Evolutionary conservation across 345 rosid genomes (phyloP).

Genomic region (Odontarrhena argentea): DNA sequence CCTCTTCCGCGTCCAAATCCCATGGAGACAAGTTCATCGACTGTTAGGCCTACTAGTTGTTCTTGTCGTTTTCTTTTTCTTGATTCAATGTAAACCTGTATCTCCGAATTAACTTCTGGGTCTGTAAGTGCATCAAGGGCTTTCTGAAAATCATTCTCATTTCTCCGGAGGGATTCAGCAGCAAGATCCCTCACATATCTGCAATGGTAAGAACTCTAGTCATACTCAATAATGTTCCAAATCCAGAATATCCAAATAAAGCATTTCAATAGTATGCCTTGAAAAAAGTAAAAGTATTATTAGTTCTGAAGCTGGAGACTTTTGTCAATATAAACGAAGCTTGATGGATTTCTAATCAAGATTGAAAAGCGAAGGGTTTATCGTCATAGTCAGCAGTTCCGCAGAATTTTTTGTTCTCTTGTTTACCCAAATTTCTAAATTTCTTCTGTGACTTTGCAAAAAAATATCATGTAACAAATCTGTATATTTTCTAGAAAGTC

Average conservation of each 20-base stretch:
- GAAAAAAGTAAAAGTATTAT: neutral
- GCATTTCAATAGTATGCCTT: neutral
- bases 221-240: neutral
- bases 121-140: slow-evolving; percentile 90
- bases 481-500: too few species aligned
- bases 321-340: neutral
- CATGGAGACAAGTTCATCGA: slow-evolving; percentile 76
- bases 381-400: neutral
- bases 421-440: neutral
- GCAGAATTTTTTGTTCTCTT: neutral
- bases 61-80: slow-evolving; percentile 69
- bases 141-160: slow-evolving; percentile 76
- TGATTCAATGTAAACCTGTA: slow-evolving; percentile 73
- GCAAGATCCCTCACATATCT: slow-evolving; percentile 85
- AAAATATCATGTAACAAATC: neutral
- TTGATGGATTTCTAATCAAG: slow-evolving; percentile 4
- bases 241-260: neutral
- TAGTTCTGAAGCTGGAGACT: slow-evolving; percentile 1
- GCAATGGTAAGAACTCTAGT: slow-evolving; percentile 36
- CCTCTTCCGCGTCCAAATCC: slow-evolving; percentile 88
- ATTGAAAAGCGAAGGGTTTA: neutral
- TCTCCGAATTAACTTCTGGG: slow-evolving; percentile 60
- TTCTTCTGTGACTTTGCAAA: neutral
- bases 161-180: slow-evolving; percentile 88
- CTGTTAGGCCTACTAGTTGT: slow-evolving; percentile 37